These are phyloP conservation scores for Piper betle DNA, from an alignment of 164 flowering plant species.

Conservation along the genomic window DNA sequence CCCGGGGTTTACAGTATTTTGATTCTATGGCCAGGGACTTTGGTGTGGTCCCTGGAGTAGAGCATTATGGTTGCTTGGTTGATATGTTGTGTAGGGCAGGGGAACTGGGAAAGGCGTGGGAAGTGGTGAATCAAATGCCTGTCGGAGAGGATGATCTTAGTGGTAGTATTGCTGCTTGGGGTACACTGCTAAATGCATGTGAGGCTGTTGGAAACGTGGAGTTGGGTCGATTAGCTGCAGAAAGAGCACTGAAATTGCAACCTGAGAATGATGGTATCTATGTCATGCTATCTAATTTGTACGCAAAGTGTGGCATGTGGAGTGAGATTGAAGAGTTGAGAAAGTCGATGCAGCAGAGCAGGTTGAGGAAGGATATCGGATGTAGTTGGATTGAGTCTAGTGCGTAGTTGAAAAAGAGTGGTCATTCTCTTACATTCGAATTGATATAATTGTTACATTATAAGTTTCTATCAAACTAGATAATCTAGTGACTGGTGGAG, in stretches of 20 bases:
- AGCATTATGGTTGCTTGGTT: slow-evolving; percentile 65
- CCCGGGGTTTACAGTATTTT: slow-evolving; percentile 42
- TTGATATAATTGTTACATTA: too few species aligned
- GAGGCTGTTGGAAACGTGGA: slow-evolving; percentile 37
- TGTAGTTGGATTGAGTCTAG: slow-evolving; percentile 35
- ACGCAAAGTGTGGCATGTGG: slow-evolving; percentile 57
- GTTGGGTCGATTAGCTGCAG: slow-evolving; percentile 52
- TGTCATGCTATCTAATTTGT: slow-evolving; percentile 49
- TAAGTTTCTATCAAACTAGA: too few species aligned
- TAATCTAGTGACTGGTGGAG: too few species aligned
- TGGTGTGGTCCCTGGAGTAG: slow-evolving; percentile 32
- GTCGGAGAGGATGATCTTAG: slow-evolving; percentile 7
- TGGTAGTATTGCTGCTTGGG: slow-evolving; percentile 47
- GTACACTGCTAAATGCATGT: slow-evolving; percentile 58
- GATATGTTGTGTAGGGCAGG: slow-evolving; percentile 73
- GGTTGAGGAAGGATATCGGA: slow-evolving; percentile 44
- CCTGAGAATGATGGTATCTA: slow-evolving; percentile 50
- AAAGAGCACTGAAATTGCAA: slow-evolving; percentile 53
- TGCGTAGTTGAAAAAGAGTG: not conserved
- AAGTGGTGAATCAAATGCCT: slow-evolving; percentile 35
- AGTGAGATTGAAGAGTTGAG: slow-evolving; percentile 47
- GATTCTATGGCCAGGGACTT: slow-evolving; percentile 42
- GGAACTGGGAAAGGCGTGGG: slow-evolving; percentile 57
- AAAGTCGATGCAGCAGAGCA: slow-evolving; percentile 38
- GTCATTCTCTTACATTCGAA: too few species aligned